Percentiles rank a stretch among this genome's conserved stretches.
Evolutionary conservation across 2,329 filamentous ascomycete genomes (phyloP).

Genomic region (Capronia epimyces): DNA sequence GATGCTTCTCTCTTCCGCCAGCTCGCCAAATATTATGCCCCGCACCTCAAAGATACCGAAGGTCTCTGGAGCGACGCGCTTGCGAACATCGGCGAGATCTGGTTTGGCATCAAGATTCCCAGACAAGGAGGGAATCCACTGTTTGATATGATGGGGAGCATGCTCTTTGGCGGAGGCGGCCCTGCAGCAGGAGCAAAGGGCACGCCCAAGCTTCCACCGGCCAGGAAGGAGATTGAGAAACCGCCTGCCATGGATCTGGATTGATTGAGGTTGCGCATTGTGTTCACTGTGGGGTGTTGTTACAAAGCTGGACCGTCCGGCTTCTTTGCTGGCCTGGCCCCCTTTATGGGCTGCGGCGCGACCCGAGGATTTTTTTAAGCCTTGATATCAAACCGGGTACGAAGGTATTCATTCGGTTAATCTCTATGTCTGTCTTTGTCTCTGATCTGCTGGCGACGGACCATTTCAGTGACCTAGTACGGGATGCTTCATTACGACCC

Average conservation of each 20-base stretch:
- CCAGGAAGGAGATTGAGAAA: conserved; percentile 23
- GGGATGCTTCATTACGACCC: no score
- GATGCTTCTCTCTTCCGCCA: conserved; percentile 73
- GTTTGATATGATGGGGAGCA: conserved; percentile 95
- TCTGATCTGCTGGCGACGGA: no score
- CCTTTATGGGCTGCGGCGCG: no score
- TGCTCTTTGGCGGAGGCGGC: conserved; percentile 71
- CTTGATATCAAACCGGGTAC: no score
- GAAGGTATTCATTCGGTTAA: no score
- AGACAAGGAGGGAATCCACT: conserved; percentile 77
- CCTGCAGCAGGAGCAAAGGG: conserved; percentile 35
- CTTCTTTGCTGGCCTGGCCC: no score
- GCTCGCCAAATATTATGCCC: conserved; percentile 73
- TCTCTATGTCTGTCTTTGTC: no score
- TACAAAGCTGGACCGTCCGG: no score
- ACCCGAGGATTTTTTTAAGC: no score
- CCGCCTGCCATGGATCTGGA: conserved; percentile 43
- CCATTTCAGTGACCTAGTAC: no score
- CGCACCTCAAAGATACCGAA: conserved; percentile 68
- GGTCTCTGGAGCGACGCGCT: conserved; percentile 71
- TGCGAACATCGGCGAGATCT: conserved; percentile 88
- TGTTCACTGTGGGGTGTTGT: no score
- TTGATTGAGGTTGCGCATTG: conserved; percentile 28
- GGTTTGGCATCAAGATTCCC: conserved; percentile 86
- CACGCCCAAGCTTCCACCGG: conserved; percentile 26